Evolutionary conservation across 331 rosid species (phyloP), one percentile per base, ranked within the genome.

Genomic region (Malus hybrid): DNA sequence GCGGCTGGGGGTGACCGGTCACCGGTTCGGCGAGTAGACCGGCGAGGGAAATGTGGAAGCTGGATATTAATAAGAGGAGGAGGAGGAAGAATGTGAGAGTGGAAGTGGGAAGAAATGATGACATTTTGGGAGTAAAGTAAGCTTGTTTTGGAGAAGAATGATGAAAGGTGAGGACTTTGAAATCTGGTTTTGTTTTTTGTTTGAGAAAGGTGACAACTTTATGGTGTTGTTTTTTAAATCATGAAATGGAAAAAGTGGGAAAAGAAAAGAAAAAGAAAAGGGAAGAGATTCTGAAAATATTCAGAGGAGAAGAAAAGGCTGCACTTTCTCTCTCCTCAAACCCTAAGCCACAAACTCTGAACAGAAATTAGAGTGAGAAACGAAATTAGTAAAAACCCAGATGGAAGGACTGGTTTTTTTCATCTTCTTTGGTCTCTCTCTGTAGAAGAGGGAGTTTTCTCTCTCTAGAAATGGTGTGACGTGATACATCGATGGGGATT

Each of bases 21-120:
- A 86, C 95, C 4, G 95, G 99, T 72, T 94, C 82, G n/a, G 96
- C 75, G 6, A 91, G 83, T 63, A 93, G 39, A 72, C 86, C 85
- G 42, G 97, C 91, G 0, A 14, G 66, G 46, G 90, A 72, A 18
- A 61, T 13, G 20, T 62, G 75, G 6, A 71, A 29, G 22, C 36
- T 15, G 6, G 79, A 73, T 26, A 76, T 60, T 16, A 74, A 34
- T 12, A 79, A 53, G 11, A 83, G 30, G 63, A 81, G 0, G 11
- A 81, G 0, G 53, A 80, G 39, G 53, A 77, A 34, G 32, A 73
- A 75, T 55, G 66, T 28, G n/a, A 82, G 71, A 55, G 66, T 6
- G 39, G 34, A 1, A 75, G 66, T 32, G 53, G 80, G 12, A 55
- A 32, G 48, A 64, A 86, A 77, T 80, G 91, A 69, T 78, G 77